Base-by-base conservation (phyloP, 768 basidiomycete genomes). In the Amanita polypyramis region DNA sequence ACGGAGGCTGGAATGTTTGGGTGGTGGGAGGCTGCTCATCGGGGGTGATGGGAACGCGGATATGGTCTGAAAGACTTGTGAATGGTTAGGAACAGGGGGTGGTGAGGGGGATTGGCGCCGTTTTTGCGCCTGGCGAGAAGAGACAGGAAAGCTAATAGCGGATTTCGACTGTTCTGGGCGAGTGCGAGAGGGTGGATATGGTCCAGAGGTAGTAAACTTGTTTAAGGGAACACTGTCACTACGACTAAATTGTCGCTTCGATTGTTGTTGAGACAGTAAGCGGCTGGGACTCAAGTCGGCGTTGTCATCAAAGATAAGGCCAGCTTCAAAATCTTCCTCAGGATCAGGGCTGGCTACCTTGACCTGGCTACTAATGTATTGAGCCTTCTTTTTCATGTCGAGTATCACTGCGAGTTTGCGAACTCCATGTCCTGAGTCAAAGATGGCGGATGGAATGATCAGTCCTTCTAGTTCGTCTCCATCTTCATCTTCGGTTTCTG, bases 271-370 rank as follows among this genome's bases (percentile, higher is more conserved):
- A 27, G 69, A 65, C 33, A 79, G 66, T 17, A 91, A 73, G 45
- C 85, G 72, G 60, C 82, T 85, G 11, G 86, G 85, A 58, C 83
- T 89, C 41, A 92, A 77, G 58, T 91, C 87, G 45, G 74, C 76
- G 59, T 88, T 88, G 52, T 87, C 85, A 56, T 84, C 82, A 56
- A 93, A 82, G 54, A 90, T 75, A 45, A 93, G 79, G 11, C 89
- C 89, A 51, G 75, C 75, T 63, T 93, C 89, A 53, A 91, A 90
- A 61, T 90, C 85, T 51, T 91, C 88, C 56, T 92, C 89, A 10
- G 72, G 77, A 61, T 88, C 78, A 12, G 80, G 75, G 50, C 65
- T 72, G 20, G 77, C 66, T 5, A 75, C 58, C 54, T 77, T 82
- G 54, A 73, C 61, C 15, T 60, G 58, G 33, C 60, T 60, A 37